Evolutionary conservation across 148 eudicot species (phyloP), one percentile per base, ranked within the genome.

Genomic region (Amaranthus cruentus): DNA sequence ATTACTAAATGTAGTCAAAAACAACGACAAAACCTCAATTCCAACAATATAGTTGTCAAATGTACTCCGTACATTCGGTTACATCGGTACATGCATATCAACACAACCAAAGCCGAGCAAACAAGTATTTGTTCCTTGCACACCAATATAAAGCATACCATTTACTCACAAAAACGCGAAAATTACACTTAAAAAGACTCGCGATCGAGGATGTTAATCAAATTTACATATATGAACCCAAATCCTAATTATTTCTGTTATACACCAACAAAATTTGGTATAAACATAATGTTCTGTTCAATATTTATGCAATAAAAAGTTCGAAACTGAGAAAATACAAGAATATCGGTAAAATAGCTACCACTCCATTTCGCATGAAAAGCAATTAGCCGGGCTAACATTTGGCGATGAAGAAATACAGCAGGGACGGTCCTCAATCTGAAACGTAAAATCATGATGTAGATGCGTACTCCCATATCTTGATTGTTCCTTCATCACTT

Each of bases 401-500:
- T 28, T 28, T 28, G 38, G 38, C 38, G 38, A 28, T 28, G 38
- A 28, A 28, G 38, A 28, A 28, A 28, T 12, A 6, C 18, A 14
- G 50, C 48, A 69, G 38, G 44, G 21, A 18, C 48, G 75, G 53
- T 61, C 3, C 48, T 13, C 21, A 12, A 47, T 4, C 21, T 55
- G 57, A 9, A 11, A 69, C 3, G n/a, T 21, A 7, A 7, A 7
- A 63, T 83, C 78, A 79, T 56, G 78, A 73, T 62, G 38, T 48
- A 47, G 88, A 67, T 59, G 66, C 84, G 67, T 83, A 75, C 73
- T 86, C 82, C 97, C 97, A 90, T 77, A 90, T 88, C 89, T 90
- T 92, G 75, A 90, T 74, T 6, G 87, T 85, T 57, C 93, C 91
- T 18, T 92, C 96, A 68, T 92, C 97, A 78, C 97, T 87, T 4